Evolutionary conservation across 1,284 basidiomycete species (phyloP).

Genomic region (Boletus austroedulis): DNA sequence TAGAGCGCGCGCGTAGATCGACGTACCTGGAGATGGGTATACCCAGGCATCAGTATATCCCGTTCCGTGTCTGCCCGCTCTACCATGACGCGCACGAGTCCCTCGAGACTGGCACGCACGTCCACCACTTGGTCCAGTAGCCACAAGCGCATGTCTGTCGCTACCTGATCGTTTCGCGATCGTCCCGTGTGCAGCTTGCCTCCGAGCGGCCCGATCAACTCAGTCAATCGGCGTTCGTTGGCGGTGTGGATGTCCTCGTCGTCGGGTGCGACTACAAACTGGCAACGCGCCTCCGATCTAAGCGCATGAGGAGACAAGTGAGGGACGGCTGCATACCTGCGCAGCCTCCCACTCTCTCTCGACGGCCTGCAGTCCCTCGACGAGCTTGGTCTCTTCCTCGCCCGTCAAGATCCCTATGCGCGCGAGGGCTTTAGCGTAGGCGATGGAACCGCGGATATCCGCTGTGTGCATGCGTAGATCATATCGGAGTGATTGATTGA

Average conservation of each 20-base stretch:
- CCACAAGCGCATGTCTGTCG: conserved; percentile 98
- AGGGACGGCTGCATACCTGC: conserved; percentile 43
- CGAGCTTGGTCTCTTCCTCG: conserved; percentile 74
- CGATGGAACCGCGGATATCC: conserved; percentile 93
- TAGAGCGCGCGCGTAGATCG: too few relatives aligned
- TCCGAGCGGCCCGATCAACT: conserved; percentile 87
- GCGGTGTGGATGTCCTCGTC: conserved; percentile 99
- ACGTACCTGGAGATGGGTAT: conserved; percentile 90
- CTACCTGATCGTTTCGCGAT: conserved; percentile 96
- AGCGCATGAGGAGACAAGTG: too few relatives aligned
- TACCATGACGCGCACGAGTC: conserved; percentile 83
- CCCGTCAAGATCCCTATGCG: conserved; percentile 77
- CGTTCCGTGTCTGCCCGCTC: conserved; percentile 91
- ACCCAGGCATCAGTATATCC: conserved; percentile 89
- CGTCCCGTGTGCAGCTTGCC: conserved; percentile 96
- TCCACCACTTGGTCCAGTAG: conserved; percentile 77
- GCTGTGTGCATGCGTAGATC: conserved; percentile 92
- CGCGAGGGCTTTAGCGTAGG: conserved; percentile 86
- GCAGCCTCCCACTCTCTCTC: conserved; percentile 83
- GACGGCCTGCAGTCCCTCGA: conserved; percentile 76
- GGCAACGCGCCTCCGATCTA: neutral
- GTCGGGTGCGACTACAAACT: conserved; percentile 76
- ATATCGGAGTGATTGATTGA: conserved; percentile 94
- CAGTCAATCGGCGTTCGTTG: conserved; percentile 91
- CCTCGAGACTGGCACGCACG: conserved; percentile 73